Evolutionary conservation across 768 basidiomycete genomes (phyloP), one percentile per base, ranked within the genome.

Genomic region (Hericium coralloides): DNA sequence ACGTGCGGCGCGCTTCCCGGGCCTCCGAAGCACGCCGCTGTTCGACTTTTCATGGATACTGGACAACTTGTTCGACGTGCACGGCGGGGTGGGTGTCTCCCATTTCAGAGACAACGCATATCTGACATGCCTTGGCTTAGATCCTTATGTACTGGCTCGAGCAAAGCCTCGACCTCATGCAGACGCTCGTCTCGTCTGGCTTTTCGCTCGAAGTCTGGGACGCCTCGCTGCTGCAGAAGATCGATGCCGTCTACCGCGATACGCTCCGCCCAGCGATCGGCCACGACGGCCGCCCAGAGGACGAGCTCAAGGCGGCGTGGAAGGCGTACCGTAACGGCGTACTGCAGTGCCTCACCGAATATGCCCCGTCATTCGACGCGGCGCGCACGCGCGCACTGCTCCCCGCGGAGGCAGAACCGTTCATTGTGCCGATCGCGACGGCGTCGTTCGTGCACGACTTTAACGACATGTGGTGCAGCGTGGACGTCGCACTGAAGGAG

Each of bases 31-130:
- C 18, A 48, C 55, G 2, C 55, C 58, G 38, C 12, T 59, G 6
- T 59, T 41, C 38, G 55, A 59, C 18, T 38, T 57, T 18, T 41
- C 38, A 12, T 59, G 58, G 58, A 43, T 59, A 1, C 39, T 52
- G 18, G 38, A 59, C 14, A 59, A 59, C 25, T 25, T 59, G 12
- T 49, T 59, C 26, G 36, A 57, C 51, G 20, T 59, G 15, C 58
- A 59, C 41, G 58, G 58, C 38, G 58, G 58, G 51, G 58, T 53
- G 37, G 10, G 58, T 22, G 43, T 20, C 20, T 45, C 43, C 4
- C n/a, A 45, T 45, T 2, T n/a, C 0, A 8, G 15, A 5, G 12
- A 45, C 43, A 6, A 17, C 12, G 43, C 26, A 8, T 8, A 31
- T 31, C 43, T 45, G 43, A 45, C 15, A 45, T 20, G 26, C 3